A percentile compares a stretch with the other conserved stretches of the same genome.
These are phyloP conservation scores for Sparassis latifolia DNA, from an alignment of 1,284 basidiomycete genomes.

Conservation along the genomic window DNA sequence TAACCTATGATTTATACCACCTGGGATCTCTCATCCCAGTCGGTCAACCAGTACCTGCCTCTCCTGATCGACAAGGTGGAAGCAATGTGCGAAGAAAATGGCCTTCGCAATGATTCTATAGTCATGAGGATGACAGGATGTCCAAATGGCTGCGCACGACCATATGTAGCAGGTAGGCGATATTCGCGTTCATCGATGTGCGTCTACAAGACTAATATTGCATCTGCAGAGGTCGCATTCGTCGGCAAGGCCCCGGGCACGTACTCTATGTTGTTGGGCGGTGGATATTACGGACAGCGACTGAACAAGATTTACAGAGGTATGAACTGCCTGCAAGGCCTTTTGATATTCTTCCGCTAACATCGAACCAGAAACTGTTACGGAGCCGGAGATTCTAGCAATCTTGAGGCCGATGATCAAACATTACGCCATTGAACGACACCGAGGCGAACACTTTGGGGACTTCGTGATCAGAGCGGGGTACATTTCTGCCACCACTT, in stretches of 20 bases:
- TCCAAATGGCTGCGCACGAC: slow-evolving; percentile 90
- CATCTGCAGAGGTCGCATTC: slow-evolving; percentile 77
- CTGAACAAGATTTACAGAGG: slow-evolving; percentile 91
- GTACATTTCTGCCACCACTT: slow-evolving; percentile 75
- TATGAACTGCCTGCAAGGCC: slow-evolving; percentile 21
- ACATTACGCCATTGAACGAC: slow-evolving; percentile 83
- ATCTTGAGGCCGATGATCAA: slow-evolving; percentile 93
- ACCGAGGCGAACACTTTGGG: slow-evolving; percentile 90
- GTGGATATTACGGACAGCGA: slow-evolving; percentile 89
- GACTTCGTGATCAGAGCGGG: slow-evolving; percentile 91
- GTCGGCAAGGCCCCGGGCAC: slow-evolving; percentile 94
- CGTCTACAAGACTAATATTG: background rate
- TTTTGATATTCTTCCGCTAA: background rate
- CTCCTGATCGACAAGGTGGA: slow-evolving; percentile 94
- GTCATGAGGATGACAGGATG: slow-evolving; percentile 98
- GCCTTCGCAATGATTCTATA: slow-evolving; percentile 88
- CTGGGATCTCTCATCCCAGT: slow-evolving; percentile 1
- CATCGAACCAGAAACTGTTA: slow-evolving; percentile 67
- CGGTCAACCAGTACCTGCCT: slow-evolving; percentile 72
- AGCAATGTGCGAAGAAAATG: slow-evolving; percentile 89
- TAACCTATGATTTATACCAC: background rate
- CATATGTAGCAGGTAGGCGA: slow-evolving; percentile 79
- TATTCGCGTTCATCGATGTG: background rate
- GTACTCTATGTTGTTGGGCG: slow-evolving; percentile 94
- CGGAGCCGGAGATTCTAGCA: slow-evolving; percentile 89